Base-by-base conservation (phyloP, 2,329 filamentous ascomycete species). In the Fusarium lyarnte region DNA sequence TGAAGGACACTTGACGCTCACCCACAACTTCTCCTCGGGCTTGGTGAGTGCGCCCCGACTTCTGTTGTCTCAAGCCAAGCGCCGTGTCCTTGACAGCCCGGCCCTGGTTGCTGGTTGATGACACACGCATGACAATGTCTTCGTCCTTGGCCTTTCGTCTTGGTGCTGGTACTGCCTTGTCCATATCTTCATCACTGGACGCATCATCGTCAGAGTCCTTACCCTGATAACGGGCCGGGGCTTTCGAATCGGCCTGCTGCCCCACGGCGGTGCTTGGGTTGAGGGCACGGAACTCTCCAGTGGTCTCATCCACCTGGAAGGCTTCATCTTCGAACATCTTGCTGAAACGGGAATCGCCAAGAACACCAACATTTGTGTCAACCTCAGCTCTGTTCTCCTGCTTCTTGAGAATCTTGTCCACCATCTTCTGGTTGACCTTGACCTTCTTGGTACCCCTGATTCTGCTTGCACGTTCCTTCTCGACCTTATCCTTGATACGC, bases 391-490 rank as follows among this genome's bases (percentile, higher is more conserved):
- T 86, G 79, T 86, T 89, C 77, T 90, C 90, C 77, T 89, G 89
- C 72, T 87, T 88, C 79, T 89, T 88, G 85, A 89, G 90, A 74
- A 89, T 88, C 80, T 93, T 94, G 79, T 95, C 92, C 67, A 93
- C 93, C 72, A 93, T 82, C 73, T 89, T 92, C 78, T 94, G 90
- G 81, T 99, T 99, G 84, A 99, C 94, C 87, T 98, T 98, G 85
- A 97, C 92, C 87, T 97, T 98, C 86, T 97, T 98, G 83, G 91
- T 94, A 73, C 95, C 95, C 76, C 96, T 90, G 78, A 99, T 98
- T 74, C 96, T 90, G 80, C 92, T 97, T 78, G 96, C 94, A n/a
- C 96, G 91, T 83, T 98, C 95, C 84, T 98, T 97, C 79, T 97
- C 94, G 72, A 99, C 94, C 87, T 95, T 97, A 79, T 97, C 94